Conservation (phyloP, 2,329 filamentous ascomycete species). For the Arthrinium phaeospermum region DNA sequence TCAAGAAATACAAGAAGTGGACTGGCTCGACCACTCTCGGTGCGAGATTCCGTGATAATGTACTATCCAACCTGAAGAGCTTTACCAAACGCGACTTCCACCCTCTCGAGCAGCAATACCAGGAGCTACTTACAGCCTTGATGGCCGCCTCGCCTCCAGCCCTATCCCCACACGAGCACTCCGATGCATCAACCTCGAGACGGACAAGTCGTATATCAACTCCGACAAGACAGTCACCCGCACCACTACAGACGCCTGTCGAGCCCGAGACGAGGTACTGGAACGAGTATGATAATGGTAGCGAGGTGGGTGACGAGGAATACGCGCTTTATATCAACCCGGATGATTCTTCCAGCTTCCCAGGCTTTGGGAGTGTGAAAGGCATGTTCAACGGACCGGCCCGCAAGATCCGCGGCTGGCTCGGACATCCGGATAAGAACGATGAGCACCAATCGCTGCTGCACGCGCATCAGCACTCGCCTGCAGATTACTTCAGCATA, state of each 20-base stretch:
- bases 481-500: constrained; percentile 38
- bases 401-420: constrained; percentile 49
- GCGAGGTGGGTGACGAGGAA: constrained; percentile 65
- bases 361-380: constrained; percentile 67
- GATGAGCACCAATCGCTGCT: constrained; percentile 38
- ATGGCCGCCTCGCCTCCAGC: constrained; percentile 50
- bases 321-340: constrained; percentile 81
- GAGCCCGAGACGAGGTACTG: constrained; percentile 53
- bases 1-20: constrained; percentile 91
- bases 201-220: neutral
- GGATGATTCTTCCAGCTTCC: constrained; percentile 63
- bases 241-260: constrained; percentile 23
- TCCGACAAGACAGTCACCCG: neutral
- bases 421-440: neutral
- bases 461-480: constrained; percentile 21
- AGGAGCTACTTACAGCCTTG: constrained; percentile 54
- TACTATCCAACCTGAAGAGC: constrained; percentile 71
- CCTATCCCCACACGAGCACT: constrained; percentile 35
- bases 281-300: constrained; percentile 87
- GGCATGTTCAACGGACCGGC: constrained; percentile 56
- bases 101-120: constrained; percentile 55
- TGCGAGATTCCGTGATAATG: constrained; percentile 68
- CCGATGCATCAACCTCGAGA: constrained; percentile 23
- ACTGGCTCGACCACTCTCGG: constrained; percentile 72
- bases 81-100: constrained; percentile 72